Evolutionary conservation across 305 asterid genomes (phyloP).

Genomic region (Fraxinus paxiana): DNA sequence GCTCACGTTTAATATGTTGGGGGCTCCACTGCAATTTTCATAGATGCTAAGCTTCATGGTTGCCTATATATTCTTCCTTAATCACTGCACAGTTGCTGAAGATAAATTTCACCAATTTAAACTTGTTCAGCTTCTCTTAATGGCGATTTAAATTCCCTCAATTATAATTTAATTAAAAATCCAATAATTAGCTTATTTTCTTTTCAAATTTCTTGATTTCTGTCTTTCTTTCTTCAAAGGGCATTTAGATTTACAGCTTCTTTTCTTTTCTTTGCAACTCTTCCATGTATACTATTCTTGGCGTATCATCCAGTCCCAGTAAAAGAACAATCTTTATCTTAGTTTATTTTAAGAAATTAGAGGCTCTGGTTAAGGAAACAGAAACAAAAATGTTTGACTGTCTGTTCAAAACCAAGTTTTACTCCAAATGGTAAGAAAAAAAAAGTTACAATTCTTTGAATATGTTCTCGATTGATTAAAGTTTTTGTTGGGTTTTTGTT

Average conservation of each 20-base stretch:
- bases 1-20: neutral
- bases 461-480: neutral
- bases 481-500: neutral
- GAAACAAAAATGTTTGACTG: constrained; percentile 55
- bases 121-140: neutral
- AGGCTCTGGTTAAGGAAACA: neutral
- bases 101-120: neutral
- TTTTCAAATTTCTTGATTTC: neutral
- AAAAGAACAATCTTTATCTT: constrained; percentile 14
- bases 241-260: neutral
- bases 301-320: constrained; percentile 25
- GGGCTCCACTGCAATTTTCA: neutral
- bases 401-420: constrained; percentile 62
- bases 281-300: constrained; percentile 28
- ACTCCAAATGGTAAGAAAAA: constrained; percentile 52
- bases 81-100: neutral
- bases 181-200: constrained; percentile 36
- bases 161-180: neutral
- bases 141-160: constrained; percentile 29
- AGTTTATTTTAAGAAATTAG: neutral
- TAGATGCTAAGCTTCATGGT: neutral
- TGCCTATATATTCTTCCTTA: neutral
- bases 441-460: neutral
- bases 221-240: neutral
- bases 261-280: constrained; percentile 8